Evolutionary conservation across 2,329 filamentous ascomycete genomes (phyloP).

Genomic region (Aspergillus thermomutatus): DNA sequence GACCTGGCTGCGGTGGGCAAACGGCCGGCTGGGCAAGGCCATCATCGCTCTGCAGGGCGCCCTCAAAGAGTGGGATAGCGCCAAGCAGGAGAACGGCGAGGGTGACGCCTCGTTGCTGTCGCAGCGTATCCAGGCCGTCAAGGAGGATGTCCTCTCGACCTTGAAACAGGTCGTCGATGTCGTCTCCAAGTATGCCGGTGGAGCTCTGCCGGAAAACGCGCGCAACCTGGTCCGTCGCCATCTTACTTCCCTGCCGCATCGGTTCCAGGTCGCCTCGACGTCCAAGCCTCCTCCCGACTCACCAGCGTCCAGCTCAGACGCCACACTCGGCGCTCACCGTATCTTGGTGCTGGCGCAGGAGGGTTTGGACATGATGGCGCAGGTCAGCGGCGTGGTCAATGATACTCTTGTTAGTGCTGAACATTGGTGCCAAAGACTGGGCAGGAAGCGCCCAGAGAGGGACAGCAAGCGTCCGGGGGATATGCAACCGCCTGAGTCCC

Average conservation of each 20-base stretch:
- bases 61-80: conserved; percentile 74
- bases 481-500: conserved; percentile 14
- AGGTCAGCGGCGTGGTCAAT: conserved; percentile 83
- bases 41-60: conserved; percentile 71
- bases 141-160: conserved; percentile 70
- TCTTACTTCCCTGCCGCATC: conserved; percentile 76
- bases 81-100: conserved; percentile 29
- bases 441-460: conserved; percentile 44
- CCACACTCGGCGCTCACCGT: conserved; percentile 62
- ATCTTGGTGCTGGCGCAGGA: conserved; percentile 85
- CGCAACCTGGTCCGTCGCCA: conserved; percentile 77
- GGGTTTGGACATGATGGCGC: conserved; percentile 88
- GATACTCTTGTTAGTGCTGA: conserved; percentile 89
- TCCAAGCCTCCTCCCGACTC: conserved; percentile 35
- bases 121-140: conserved; percentile 63
- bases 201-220: conserved; percentile 85
- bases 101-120: conserved; percentile 18
- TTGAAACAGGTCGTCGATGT: conserved; percentile 78
- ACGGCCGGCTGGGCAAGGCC: conserved; percentile 72
- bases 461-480: conserved; percentile 23
- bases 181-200: conserved; percentile 87
- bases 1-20: conserved; percentile 74
- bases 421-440: conserved; percentile 80
- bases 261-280: conserved; percentile 71
- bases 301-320: conserved; percentile 38